Conservation (phyloP, 371 early-diverging fungal species). For the Mortierella polycephala region DNA sequence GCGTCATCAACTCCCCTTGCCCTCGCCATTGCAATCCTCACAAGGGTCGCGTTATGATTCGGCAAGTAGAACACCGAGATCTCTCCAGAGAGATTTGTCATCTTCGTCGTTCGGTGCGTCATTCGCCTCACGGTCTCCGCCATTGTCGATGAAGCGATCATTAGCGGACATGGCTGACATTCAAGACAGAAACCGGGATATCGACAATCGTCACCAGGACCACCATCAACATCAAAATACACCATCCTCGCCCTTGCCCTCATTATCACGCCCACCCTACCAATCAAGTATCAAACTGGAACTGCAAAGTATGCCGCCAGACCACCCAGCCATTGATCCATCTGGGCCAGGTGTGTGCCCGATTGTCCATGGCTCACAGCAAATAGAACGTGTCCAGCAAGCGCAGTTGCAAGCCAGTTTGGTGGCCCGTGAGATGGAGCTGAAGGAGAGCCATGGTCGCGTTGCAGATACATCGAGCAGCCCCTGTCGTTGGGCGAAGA, state of each 20-base stretch:
- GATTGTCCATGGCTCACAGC: conserved; percentile 45
- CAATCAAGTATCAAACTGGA: conserved; percentile 25
- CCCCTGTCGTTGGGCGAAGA: conserved; percentile 37
- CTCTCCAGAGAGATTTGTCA: conserved; percentile 41
- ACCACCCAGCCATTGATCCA: conserved; percentile 40
- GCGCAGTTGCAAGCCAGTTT: conserved; percentile 10
- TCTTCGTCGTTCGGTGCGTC: conserved; percentile 46
- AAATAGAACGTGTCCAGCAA: conserved; percentile 31
- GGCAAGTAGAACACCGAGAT: conserved; percentile 12
- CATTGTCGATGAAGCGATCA: conserved; percentile 43
- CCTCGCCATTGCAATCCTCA: conserved; percentile 25
- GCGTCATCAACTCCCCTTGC: conserved; percentile 46
- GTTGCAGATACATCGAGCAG: not conserved
- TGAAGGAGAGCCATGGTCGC: conserved; percentile 10
- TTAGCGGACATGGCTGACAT: conserved; percentile 52
- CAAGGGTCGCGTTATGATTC: conserved; percentile 17
- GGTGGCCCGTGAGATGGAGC: conserved; percentile 7
- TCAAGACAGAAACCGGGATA: conserved; percentile 47
- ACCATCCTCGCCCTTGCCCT: conserved; percentile 14
- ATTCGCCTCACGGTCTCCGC: conserved; percentile 39
- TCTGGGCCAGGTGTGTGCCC: conserved; percentile 46
- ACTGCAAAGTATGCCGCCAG: conserved; percentile 50
- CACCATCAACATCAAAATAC: conserved; percentile 35
- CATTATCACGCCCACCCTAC: conserved; percentile 12
- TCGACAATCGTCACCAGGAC: conserved; percentile 49